Base-by-base conservation (phyloP, 345 rosid genomes). In the Brassica cretica region DNA sequence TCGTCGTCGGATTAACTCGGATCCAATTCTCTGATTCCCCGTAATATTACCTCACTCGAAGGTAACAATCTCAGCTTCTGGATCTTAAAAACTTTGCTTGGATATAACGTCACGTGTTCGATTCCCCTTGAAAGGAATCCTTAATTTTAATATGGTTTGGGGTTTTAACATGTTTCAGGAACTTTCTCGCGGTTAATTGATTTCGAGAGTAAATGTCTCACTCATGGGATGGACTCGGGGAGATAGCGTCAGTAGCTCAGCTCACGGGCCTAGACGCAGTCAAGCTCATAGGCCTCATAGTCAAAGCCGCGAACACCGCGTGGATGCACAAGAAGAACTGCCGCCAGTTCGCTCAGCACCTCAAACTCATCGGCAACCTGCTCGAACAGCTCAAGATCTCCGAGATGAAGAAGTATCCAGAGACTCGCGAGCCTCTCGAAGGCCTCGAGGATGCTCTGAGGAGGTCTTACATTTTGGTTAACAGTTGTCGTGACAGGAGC, bases 241-340 rank as follows among this genome's bases (percentile, higher is more conserved):
- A 91, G 64, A 68, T 91, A 16, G 98, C 96, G 1, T 90, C 82
- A 46, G 77, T 93, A 56, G 98, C 89, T 24, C 99, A 95, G 75
- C 91, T 95, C 5, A 75, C 89, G 3, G 99, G 99, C 11, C 61
- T 90, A 4, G 99, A 95, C 75, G 99, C 99, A 0, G 89, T 90
- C 46, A 85, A 88, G 79, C 78, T 95, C 29, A 91, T 93, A 10
- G 98, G 91, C 3, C 76, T 95, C 84, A 93, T 95, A 29, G 98
- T 80, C 24, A 89, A 86, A 82, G 97, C 99, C 6, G 97, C 99
- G 0, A 86, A 25, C 67, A 93, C 98, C 2, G 99, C 99, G 0
- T 81, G 97, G 70, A 90, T 93, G 98, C 98, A 95, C 77, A 95
- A 93, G 87, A 93, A 90, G 87, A 95, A 95, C 53, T 95, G 98